A percentile compares a stretch with the other conserved stretches of the same genome.
These are phyloP conservation scores for Ilyonectria robusta DNA, from an alignment of 2,329 filamentous ascomycete species.

Conservation along the genomic window DNA sequence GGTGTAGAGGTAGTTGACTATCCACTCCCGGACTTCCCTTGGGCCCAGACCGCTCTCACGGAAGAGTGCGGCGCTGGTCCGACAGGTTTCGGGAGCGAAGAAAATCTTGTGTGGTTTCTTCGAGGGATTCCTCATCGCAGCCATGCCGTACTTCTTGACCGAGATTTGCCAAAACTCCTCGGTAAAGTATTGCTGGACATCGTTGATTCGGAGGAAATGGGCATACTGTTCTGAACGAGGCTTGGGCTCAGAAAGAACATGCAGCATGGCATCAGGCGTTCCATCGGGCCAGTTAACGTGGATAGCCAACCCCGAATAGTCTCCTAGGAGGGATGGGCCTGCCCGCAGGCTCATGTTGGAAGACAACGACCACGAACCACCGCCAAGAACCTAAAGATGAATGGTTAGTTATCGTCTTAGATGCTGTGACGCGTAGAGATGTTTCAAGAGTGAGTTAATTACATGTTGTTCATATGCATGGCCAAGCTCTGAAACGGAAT, in stretches of 20 bases:
- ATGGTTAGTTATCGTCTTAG: neutral
- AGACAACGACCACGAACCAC: slow-evolving; percentile 38
- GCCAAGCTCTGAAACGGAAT: slow-evolving; percentile 42
- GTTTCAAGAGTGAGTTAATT: neutral
- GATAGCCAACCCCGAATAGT: slow-evolving; percentile 30
- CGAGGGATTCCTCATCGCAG: slow-evolving; percentile 37
- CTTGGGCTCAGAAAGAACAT: slow-evolving; percentile 17
- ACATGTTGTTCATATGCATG: slow-evolving; percentile 43
- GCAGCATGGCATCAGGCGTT: neutral
- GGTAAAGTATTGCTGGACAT: slow-evolving; percentile 39
- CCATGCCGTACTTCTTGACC: slow-evolving; percentile 43
- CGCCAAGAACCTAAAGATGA: slow-evolving; percentile 38
- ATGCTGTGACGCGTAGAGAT: neutral
- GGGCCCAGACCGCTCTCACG: slow-evolving; percentile 10
- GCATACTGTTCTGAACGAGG: slow-evolving; percentile 14
- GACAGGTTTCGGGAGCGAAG: slow-evolving; percentile 25
- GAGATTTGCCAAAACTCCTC: slow-evolving; percentile 47
- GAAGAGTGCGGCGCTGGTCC: neutral
- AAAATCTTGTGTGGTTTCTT: slow-evolving; percentile 38
- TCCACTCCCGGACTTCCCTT: slow-evolving; percentile 7
- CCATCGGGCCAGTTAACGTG: slow-evolving; percentile 18
- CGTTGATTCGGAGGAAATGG: slow-evolving; percentile 33
- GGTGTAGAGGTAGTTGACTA: slow-evolving; percentile 7
- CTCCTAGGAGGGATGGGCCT: slow-evolving; percentile 33
- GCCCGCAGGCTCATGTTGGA: neutral